These are phyloP conservation scores for Xylariaceae sp. DNA, from an alignment of 2,329 filamentous ascomycete species.

Conservation along the genomic window DNA sequence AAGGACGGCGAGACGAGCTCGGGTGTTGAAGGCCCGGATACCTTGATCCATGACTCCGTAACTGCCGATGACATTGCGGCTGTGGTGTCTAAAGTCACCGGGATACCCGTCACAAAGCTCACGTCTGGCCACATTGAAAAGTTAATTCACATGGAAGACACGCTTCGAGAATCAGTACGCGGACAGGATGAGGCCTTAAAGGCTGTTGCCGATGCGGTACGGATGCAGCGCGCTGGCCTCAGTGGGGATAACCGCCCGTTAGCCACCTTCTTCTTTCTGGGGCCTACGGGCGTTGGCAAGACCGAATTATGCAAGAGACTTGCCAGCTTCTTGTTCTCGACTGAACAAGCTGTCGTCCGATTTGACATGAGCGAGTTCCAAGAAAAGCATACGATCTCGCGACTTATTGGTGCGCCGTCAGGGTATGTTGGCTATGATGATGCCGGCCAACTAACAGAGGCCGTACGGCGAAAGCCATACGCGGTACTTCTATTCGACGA, in stretches of 20 bases:
- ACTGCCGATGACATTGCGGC: constrained; percentile 89
- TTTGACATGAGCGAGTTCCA: constrained; percentile 99
- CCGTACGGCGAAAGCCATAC: constrained; percentile 89
- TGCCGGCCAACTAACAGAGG: constrained; percentile 91
- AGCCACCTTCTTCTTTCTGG: constrained; percentile 95
- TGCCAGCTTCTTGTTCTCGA: constrained; percentile 87
- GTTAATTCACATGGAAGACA: constrained; percentile 92
- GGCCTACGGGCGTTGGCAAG: constrained; percentile 93
- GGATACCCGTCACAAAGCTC: constrained; percentile 87
- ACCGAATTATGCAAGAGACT: constrained; percentile 97
- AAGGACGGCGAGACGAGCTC: constrained; percentile 54
- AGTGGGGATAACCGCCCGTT: constrained; percentile 87
- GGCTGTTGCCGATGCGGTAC: constrained; percentile 86
- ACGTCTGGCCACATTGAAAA: constrained; percentile 93
- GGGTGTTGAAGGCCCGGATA: constrained; percentile 38
- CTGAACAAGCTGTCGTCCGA: constrained; percentile 80
- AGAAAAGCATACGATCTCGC: constrained; percentile 91
- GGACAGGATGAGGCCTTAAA: constrained; percentile 92
- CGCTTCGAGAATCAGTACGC: constrained; percentile 72
- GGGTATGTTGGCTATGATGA: constrained; percentile 97
- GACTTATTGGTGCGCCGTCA: constrained; percentile 86
- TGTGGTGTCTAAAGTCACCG: constrained; percentile 85
- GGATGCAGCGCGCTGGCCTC: constrained; percentile 86
- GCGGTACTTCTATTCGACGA: constrained; percentile 94
- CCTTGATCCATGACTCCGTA: constrained; percentile 87